Evolutionary conservation across 73 alveolate species (phyloP).

Genomic region (Blepharisma japonicum): DNA sequence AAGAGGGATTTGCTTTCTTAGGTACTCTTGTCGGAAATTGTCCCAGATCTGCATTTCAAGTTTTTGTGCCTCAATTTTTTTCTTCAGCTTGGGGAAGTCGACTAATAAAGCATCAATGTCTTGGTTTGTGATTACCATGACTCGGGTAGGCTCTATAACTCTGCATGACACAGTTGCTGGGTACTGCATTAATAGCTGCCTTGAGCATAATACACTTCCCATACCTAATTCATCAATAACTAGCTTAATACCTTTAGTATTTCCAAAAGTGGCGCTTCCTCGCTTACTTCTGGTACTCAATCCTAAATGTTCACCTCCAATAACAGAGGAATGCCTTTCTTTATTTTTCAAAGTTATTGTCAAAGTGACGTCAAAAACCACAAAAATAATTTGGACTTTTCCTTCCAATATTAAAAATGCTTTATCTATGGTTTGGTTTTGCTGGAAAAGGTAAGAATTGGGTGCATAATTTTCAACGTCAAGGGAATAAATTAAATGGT

Average conservation of each 20-base stretch:
- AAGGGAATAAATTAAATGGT: neutral
- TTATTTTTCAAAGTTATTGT: neutral
- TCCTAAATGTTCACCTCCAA: too few species aligned
- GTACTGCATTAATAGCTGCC: neutral
- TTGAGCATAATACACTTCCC: neutral
- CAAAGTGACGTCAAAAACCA: neutral
- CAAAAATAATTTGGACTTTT: neutral
- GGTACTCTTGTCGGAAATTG: neutral
- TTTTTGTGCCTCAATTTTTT: neutral
- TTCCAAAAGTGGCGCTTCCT: neutral
- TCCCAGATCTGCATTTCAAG: neutral
- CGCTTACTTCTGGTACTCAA: too few species aligned
- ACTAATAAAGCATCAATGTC: neutral
- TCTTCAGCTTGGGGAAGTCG: neutral
- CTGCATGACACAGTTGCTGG: neutral
- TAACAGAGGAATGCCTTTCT: too few species aligned
- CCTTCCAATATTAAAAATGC: conserved; percentile 1
- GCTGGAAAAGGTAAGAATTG: neutral
- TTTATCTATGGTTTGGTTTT: neutral
- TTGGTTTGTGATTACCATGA: neutral
- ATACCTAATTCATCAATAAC: conserved; percentile 19
- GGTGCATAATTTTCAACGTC: neutral
- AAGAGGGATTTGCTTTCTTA: neutral
- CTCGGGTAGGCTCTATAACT: neutral
- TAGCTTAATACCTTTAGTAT: neutral